These are phyloP conservation scores for Solanum sparsipilum DNA, from an alignment of 257 asterid species.

Conservation along the genomic window DNA sequence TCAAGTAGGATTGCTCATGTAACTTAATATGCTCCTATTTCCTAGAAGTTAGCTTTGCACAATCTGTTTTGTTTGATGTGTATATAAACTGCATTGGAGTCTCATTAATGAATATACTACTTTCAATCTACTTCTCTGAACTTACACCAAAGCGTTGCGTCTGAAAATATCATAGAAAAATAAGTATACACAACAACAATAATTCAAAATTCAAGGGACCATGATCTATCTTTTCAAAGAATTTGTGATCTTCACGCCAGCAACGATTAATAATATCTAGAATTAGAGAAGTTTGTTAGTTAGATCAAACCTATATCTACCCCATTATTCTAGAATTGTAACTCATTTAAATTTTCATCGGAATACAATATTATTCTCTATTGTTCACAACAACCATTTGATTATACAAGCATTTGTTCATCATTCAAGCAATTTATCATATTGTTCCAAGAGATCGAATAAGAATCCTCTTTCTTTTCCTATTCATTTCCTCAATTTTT, in stretches of 20 bases:
- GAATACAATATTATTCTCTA: background rate
- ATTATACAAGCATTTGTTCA: background rate
- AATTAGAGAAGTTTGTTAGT: background rate
- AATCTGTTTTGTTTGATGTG: no score
- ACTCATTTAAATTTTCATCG: background rate
- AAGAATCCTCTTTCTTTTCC: background rate
- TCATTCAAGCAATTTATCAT: background rate
- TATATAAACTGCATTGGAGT: no score
- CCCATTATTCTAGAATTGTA: background rate
- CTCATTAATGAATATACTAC: no score
- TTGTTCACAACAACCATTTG: background rate
- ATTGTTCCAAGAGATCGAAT: background rate
- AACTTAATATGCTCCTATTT: no score
- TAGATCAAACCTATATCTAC: background rate
- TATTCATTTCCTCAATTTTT: background rate
- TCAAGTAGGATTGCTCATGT: no score
- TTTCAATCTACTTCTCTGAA: no score
- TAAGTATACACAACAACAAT: background rate
- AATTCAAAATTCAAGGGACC: background rate
- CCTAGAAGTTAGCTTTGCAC: no score
- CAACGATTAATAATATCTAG: background rate
- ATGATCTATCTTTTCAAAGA: background rate
- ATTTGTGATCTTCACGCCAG: background rate
- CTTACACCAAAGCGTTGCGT: background rate
- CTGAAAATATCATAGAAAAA: background rate